Evolutionary conservation across 306 rosid genomes (phyloP).

Genomic region (Pachyrhizus erosus): DNA sequence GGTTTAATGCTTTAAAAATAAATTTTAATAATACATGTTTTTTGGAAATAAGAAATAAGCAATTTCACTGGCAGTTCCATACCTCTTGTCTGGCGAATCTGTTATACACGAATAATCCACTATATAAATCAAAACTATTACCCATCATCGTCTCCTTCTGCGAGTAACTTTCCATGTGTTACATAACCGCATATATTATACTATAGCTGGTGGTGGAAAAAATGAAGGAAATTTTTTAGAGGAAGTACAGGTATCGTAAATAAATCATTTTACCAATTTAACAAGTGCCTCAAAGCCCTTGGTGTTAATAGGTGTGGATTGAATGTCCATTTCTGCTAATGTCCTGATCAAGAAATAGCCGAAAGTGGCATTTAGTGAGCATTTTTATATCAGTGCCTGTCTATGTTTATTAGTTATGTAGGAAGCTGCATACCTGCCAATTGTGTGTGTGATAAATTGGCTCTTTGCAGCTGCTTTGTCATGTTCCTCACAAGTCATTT

Average conservation of each 20-base stretch:
- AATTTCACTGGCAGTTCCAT: constrained; percentile 14
- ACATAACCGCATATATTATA: neutral
- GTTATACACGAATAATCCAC: constrained; percentile 58
- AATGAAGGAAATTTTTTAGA: neutral
- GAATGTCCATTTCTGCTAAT: constrained; percentile 59
- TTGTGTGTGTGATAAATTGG: constrained; percentile 71
- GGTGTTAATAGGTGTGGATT: constrained; percentile 63
- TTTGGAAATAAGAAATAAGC: constrained; percentile 24
- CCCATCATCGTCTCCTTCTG: constrained; percentile 63
- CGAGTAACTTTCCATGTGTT: constrained; percentile 21
- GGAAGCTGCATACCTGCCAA: constrained; percentile 61
- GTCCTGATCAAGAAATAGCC: constrained; percentile 44
- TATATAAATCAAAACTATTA: constrained; percentile 61
- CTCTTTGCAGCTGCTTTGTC: constrained; percentile 69
- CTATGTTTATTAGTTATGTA: neutral
- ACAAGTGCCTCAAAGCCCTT: constrained; percentile 59
- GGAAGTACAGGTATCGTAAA: neutral
- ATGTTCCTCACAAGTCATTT: constrained; percentile 73
- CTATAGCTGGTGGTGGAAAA: neutral
- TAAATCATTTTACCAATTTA: constrained; percentile 54
- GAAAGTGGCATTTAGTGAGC: constrained; percentile 8
- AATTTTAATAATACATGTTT: neutral
- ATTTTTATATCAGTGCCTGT: neutral
- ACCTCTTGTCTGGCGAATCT: constrained; percentile 77
- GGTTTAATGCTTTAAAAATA: neutral